These are phyloP conservation scores for Populus alba DNA, from an alignment of 345 rosid genomes.

Conservation along the genomic window DNA sequence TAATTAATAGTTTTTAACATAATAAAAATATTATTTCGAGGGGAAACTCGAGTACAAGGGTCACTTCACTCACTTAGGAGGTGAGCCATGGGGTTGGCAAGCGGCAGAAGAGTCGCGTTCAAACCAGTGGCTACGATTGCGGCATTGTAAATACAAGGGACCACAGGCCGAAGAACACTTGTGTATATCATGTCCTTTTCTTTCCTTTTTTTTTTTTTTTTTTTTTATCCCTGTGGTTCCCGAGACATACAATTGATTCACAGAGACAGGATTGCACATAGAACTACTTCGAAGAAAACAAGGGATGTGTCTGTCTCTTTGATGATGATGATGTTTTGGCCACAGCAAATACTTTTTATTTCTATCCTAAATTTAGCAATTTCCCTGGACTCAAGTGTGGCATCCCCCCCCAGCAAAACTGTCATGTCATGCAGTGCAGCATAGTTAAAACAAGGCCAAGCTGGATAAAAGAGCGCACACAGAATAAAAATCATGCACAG, in stretches of 20 bases:
- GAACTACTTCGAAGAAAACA: conserved; percentile 18
- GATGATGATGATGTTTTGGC: background rate
- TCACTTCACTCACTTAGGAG: background rate
- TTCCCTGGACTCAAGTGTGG: conserved; percentile 35
- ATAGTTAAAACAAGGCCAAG: no score
- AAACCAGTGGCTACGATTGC: conserved; percentile 15
- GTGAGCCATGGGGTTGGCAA: background rate
- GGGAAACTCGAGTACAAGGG: background rate
- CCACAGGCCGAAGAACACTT: conserved; percentile 9
- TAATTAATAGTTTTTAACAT: no score
- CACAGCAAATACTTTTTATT: conserved; percentile 7
- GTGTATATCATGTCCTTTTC: background rate
- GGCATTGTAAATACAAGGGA: conserved; percentile 2
- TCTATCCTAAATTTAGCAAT: conserved; percentile 49
- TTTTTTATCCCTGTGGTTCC: background rate
- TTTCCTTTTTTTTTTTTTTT: background rate
- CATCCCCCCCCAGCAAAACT: conserved; percentile 24
- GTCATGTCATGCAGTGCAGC: conserved; percentile 3
- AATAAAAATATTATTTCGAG: background rate
- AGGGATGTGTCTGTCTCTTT: conserved; percentile 23
- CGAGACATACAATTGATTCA: background rate
- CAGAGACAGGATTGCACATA: background rate
- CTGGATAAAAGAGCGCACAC: background rate
- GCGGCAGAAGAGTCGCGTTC: background rate
- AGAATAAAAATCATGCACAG: background rate